A percentile compares a stretch with the other conserved stretches of the same genome.
Conservation (phyloP, 768 basidiomycete genomes). For the Boletus huronensis region DNA sequence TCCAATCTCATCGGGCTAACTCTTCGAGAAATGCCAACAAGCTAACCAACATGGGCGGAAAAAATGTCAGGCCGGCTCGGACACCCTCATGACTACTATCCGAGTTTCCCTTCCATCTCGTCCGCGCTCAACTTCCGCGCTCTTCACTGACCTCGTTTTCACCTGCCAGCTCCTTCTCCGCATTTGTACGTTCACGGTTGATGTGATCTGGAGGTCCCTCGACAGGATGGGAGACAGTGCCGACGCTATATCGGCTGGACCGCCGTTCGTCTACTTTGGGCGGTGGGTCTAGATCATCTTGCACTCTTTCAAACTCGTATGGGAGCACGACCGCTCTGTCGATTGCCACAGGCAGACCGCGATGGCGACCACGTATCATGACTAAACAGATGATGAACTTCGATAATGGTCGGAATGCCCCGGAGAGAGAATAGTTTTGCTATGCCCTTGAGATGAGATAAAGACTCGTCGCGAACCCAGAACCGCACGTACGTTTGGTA, state of each 20-base stretch:
- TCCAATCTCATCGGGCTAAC: not conserved
- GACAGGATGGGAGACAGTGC: not conserved
- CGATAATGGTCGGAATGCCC: conserved; percentile 72
- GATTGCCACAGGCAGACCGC: conserved; percentile 83
- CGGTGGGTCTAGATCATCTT: conserved; percentile 12
- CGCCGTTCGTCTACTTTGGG: conserved; percentile 10
- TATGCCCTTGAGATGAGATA: conserved; percentile 29
- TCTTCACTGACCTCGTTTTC: not conserved
- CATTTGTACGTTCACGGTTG: not conserved
- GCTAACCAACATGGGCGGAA: not conserved
- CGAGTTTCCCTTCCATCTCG: not conserved
- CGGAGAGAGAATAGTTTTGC: conserved; percentile 80
- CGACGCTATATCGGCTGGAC: conserved; percentile 3
- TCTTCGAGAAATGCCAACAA: not conserved
- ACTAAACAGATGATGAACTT: conserved; percentile 85
- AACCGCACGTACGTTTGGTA: conserved; percentile 60
- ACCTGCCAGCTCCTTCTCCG: not conserved
- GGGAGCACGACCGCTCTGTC: conserved; percentile 86
- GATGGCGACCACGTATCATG: conserved; percentile 93
- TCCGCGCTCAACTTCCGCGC: not conserved
- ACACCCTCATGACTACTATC: not conserved
- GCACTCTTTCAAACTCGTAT: conserved; percentile 47
- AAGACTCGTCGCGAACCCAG: not conserved
- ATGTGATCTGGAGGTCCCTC: not conserved
- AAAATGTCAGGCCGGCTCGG: not conserved